Base-by-base conservation (phyloP, 305 asterid species). In the Ajuga reptans region DNA sequence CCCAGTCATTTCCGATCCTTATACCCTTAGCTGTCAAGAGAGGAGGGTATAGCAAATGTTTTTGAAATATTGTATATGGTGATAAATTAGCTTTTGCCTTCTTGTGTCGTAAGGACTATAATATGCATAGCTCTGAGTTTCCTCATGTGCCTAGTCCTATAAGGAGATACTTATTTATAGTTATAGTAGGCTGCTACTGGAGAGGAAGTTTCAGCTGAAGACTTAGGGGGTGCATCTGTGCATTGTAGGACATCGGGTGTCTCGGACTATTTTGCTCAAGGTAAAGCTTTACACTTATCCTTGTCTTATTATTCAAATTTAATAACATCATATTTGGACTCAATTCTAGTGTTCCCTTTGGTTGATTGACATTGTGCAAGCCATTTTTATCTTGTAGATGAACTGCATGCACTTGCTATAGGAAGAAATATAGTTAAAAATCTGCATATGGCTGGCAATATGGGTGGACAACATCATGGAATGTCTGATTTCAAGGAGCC, bases 181-280 rank as follows among this genome's bases (percentile, higher is more conserved):
- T 75, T 82, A 78, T 81, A 73, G 85, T 83, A 92, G 98, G 97
- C 96, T 78, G 97, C 98, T 45, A 90, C 95, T 24, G 96, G 98
- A 47, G 97, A 93, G 81, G 96, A 87, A 87, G 88, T 93, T 77
- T 88, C 98, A 34, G 92, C 98, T 1, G 97, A 93, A 80, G 97
- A 90, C 77, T 84, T 93, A 74, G 97, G 98, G 54, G 98, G 98
- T 78, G 98, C 96, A 75, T 77, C 87, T 43, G 90, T 92, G 58
- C 98, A 93, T 80, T 93, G 98, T 82, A 89, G 80, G 84, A 87
- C 89, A 47, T 93, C 98, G 1, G 98, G 98, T 61, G 98, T 93
- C 79, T 88, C 97, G 1, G 98, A 93, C 81, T 87, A 93, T 75
- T 90, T 90, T 81, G 98, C 98, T 75, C 96, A 86, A 81, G 96